A percentile compares a stretch with the other conserved stretches of the same genome.
phyloP scores from a whole-genome alignment of 2,329 filamentous ascomycete species.

The Macrophomina tecta region DNA sequence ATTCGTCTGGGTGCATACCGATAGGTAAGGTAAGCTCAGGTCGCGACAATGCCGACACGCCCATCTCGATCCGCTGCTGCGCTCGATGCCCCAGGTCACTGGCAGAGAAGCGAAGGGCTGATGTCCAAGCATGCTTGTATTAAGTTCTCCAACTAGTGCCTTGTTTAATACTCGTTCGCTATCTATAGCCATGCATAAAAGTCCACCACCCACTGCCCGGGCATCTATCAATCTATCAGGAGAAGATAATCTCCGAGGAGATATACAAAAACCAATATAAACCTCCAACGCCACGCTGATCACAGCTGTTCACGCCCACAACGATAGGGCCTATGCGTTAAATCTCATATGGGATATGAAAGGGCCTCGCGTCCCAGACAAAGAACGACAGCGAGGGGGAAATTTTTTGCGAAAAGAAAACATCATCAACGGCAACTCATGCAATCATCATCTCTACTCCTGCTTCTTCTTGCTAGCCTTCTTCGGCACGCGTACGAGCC shows the following conservation, averaged over 20 bases:
- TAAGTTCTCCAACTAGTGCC: neutral
- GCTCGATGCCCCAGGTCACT: no score
- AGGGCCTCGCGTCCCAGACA: constrained; percentile 1
- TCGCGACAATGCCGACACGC: no score
- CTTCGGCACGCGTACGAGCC: constrained; percentile 58
- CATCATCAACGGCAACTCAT: neutral
- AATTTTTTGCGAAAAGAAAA: neutral
- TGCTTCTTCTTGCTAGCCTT: constrained; percentile 40
- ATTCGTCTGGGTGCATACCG: no score
- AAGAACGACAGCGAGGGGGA: constrained; percentile 1
- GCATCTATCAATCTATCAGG: constrained; percentile 18
- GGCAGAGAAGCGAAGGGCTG: neutral
- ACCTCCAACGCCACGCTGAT: constrained; percentile 10
- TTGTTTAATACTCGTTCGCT: neutral
- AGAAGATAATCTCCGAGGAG: neutral
- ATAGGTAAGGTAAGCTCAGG: no score
- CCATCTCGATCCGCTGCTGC: no score
- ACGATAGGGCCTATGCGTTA: constrained; percentile 1
- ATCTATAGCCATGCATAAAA: neutral
- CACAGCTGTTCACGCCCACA: neutral
- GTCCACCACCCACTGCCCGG: neutral
- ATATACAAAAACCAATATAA: neutral
- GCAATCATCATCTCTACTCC: neutral
- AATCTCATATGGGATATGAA: constrained; percentile 1
- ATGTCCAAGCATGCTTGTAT: constrained; percentile 1